Base-by-base conservation (phyloP, 768 basidiomycete genomes). In the Pisolithus tinctorius region DNA sequence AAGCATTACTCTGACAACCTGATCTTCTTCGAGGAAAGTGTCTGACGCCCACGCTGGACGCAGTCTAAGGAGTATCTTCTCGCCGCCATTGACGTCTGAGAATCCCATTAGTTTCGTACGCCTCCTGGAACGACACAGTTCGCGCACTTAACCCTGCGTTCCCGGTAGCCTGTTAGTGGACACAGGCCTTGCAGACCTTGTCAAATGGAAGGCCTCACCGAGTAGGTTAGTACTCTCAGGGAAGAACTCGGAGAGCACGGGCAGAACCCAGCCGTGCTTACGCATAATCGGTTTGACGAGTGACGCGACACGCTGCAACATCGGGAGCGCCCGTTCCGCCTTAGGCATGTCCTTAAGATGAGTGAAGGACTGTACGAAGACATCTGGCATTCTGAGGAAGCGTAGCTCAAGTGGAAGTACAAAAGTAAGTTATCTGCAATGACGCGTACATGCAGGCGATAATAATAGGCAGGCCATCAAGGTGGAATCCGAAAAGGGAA, bases 211-310 rank as follows among this genome's bases (percentile, higher is more conserved):
- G 10, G 37, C 61, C 84, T 56, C 56, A 87, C 92, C 91, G 29
- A 92, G 69, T 17, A 95, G 71, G 62, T 75, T 81, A 0, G 82
- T 77, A 47, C 79, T 79, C 9, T 82, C 79, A 4, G 92, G 92
- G 58, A 88, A 91, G 75, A 94, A 93, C 66, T 95, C 89, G n/a
- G 82, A 72, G n/a, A 91, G 79, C 1, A 81, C 75, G 26, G 88
- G 86, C 26, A 92, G 72, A 26, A 77, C 74, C 93, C 93, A 97
- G 4, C 70, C 70, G 58, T 85, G 85, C 57, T 84, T 89, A 51
- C 83, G 74, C 93, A 96, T 96, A 57, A 97, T 92, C 6, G 94
- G 94, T 66, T 93, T 94, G 46, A 95, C 91, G 45, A 90, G 75
- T 1, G 84, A 83, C 0, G 86, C 84, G 29, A 89, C 74, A 55